A percentile compares a stretch with the other conserved stretches of the same genome.
phyloP scores from a whole-genome alignment of 768 basidiomycete genomes.

The Tylopilus subfusipes region DNA sequence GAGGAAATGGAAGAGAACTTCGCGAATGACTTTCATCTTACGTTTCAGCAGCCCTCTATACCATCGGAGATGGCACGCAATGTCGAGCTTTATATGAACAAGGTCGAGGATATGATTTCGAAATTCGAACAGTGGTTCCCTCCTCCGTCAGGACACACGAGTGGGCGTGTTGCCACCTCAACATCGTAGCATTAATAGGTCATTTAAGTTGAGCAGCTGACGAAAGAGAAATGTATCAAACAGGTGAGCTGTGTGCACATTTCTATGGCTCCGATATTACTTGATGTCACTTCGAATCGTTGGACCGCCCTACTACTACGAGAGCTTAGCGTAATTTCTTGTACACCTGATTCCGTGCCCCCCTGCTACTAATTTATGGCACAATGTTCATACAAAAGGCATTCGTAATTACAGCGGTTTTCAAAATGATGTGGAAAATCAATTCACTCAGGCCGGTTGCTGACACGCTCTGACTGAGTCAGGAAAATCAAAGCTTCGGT shows the following conservation, averaged over 20 bases:
- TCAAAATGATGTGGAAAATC: too few relatives aligned
- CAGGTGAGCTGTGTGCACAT: neutral
- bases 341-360: neutral
- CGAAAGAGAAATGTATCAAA: neutral
- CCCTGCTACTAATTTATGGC: too few relatives aligned
- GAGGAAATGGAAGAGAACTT: constrained; percentile 13
- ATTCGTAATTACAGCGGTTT: too few relatives aligned
- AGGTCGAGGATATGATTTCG: constrained; percentile 25
- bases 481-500: too few relatives aligned
- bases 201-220: neutral
- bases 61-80: constrained; percentile 11
- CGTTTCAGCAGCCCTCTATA: constrained; percentile 19
- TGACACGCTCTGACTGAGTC: too few relatives aligned
- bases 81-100: constrained; percentile 24
- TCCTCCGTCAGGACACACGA: neutral
- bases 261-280: neutral
- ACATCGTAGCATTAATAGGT: neutral
- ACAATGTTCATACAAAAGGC: too few relatives aligned
- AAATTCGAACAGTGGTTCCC: constrained; percentile 27
- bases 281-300: neutral
- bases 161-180: neutral
- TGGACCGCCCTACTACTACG: neutral
- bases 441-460: too few relatives aligned
- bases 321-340: neutral
- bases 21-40: constrained; percentile 21